A percentile compares a stretch with the other conserved stretches of the same genome.
Evolutionary conservation across 352 stramenopile species (phyloP).

Genomic region (Pythium myriotylum): DNA sequence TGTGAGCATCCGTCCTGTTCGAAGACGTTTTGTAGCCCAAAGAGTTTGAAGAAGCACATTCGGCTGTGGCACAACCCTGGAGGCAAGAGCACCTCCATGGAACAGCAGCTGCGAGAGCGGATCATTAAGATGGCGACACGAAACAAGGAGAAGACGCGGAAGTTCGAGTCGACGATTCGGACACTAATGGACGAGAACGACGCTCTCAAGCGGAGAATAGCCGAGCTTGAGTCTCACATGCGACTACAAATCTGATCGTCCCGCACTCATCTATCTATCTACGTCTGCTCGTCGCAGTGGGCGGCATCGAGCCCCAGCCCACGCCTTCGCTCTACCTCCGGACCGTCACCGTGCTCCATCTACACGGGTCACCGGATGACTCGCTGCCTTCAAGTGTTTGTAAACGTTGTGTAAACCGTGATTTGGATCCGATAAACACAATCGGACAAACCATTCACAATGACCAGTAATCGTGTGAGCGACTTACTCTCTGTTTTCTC

Average conservation of each 20-base stretch:
- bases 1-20: slow-evolving; percentile 79
- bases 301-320: not conserved
- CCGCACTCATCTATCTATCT: slow-evolving; percentile 17
- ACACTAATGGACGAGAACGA: slow-evolving; percentile 83
- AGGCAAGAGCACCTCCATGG: slow-evolving; percentile 84
- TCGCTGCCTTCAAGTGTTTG: slow-evolving; percentile 11
- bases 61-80: slow-evolving; percentile 80
- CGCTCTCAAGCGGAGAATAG: slow-evolving; percentile 61
- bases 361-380: not conserved
- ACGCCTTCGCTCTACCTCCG: no score
- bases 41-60: slow-evolving; percentile 86
- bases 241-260: slow-evolving; percentile 9
- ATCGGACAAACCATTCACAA: not conserved
- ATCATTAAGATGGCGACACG: slow-evolving; percentile 87
- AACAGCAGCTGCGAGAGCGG: slow-evolving; percentile 80
- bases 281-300: not conserved
- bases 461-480: not conserved
- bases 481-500: no score
- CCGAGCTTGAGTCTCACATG: slow-evolving; percentile 49
- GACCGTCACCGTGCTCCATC: not conserved
- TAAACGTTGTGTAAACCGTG: slow-evolving; percentile 20
- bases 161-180: slow-evolving; percentile 78
- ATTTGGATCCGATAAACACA: not conserved
- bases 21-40: slow-evolving; percentile 85
- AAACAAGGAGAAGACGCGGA: slow-evolving; percentile 83